Evolutionary conservation across 148 eudicot species (phyloP).

Genomic region (Heliosperma pusillum): DNA sequence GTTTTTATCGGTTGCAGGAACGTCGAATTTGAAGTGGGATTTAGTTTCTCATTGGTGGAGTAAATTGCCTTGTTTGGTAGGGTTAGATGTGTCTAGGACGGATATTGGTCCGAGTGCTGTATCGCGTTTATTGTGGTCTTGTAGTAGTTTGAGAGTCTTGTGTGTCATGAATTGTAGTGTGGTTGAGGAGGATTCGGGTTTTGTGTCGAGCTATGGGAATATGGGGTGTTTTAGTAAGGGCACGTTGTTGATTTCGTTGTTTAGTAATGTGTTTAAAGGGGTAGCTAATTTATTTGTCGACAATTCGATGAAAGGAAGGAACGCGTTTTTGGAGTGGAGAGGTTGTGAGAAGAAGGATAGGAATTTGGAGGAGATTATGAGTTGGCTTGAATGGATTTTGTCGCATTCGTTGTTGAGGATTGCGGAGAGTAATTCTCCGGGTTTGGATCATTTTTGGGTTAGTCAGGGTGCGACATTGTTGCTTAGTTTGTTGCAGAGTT

Average conservation of each 20-base stretch:
- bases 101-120: conserved; percentile 54
- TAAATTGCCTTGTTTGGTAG: conserved; percentile 60
- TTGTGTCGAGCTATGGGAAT: conserved; percentile 33
- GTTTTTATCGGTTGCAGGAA: conserved; percentile 82
- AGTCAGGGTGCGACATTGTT: conserved; percentile 82
- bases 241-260: conserved; percentile 56
- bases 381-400: conserved; percentile 87
- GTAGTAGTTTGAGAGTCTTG: conserved; percentile 60
- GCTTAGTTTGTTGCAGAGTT: conserved; percentile 77
- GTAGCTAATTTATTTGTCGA: conserved; percentile 60
- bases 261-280: conserved; percentile 56
- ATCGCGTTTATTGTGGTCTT: conserved; percentile 47
- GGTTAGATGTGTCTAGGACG: conserved; percentile 89
- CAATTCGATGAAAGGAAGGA: conserved; percentile 44
- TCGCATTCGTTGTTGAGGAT: conserved; percentile 80
- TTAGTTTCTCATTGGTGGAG: conserved; percentile 62
- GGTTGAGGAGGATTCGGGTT: conserved; percentile 62
- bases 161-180: conserved; percentile 72
- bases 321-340: conserved; percentile 74
- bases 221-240: conserved; percentile 37
- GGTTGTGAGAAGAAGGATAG: conserved; percentile 39
- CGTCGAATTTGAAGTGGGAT: conserved; percentile 68
- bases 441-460: conserved; percentile 87
- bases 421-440: conserved; percentile 77
- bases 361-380: conserved; percentile 60